Evolutionary conservation across 73 alveolate species (phyloP).

Genomic region (Halteria grandinella): DNA sequence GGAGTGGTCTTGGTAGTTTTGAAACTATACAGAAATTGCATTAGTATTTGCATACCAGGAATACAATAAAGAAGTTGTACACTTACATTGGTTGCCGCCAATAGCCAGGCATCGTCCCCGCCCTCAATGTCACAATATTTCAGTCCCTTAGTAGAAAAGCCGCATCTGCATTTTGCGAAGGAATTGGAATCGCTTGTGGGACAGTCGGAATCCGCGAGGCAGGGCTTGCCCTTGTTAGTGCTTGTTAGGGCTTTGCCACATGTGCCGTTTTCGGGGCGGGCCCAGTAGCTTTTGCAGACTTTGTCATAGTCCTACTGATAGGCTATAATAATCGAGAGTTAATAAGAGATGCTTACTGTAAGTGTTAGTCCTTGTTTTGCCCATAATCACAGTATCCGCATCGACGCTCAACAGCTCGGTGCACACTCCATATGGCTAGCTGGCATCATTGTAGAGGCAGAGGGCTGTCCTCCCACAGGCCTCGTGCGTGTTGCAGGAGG

Average conservation of each 20-base stretch:
- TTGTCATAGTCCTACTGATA: conserved; percentile 45
- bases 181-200: conserved; percentile 43
- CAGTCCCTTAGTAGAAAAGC: conserved; percentile 50
- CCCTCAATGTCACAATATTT: conserved; percentile 64
- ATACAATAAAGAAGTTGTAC: neutral
- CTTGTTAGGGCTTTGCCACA: conserved; percentile 14
- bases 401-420: conserved; percentile 12
- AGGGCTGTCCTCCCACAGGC: conserved; percentile 50
- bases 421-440: conserved; percentile 44
- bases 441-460: conserved; percentile 21
- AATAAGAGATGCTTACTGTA: neutral
- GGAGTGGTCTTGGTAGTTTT: conserved; percentile 5
- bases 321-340: neutral
- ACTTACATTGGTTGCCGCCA: conserved; percentile 29
- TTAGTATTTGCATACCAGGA: too few species aligned
- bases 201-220: conserved; percentile 51
- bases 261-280: conserved; percentile 14
- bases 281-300: conserved; percentile 28
- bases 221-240: conserved; percentile 51
- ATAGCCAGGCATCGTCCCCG: conserved; percentile 54
- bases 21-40: too few species aligned
- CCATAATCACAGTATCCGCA: neutral
- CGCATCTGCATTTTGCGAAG: conserved; percentile 54
- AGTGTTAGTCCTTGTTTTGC: neutral
- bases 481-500: conserved; percentile 38